Conservation (phyloP, 148 eudicot genomes). For the Heliamphora exappendiculata region DNA sequence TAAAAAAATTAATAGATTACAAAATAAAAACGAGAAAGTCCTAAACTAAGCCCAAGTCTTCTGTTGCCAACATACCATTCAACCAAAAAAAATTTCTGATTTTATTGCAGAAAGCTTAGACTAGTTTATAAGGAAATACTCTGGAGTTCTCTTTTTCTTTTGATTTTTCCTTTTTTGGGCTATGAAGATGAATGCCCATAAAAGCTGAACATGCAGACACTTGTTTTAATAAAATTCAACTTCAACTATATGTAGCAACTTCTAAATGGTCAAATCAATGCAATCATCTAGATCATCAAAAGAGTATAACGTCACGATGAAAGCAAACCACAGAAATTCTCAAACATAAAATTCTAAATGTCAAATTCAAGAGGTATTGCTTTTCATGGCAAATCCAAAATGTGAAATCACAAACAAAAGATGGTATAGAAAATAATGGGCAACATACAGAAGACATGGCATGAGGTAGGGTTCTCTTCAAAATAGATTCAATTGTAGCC, state of each 20-base stretch:
- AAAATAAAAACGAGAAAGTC: not conserved
- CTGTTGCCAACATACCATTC: not conserved
- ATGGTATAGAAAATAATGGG: not conserved
- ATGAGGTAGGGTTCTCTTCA: slow-evolving; percentile 95
- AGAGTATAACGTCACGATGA: not conserved
- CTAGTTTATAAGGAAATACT: not conserved
- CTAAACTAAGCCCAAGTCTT: not conserved
- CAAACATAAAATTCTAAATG: not conserved
- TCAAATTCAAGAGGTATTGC: not conserved
- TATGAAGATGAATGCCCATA: not conserved
- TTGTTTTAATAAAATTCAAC: not conserved
- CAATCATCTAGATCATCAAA: not conserved
- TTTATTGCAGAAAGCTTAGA: not conserved
- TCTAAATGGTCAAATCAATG: slow-evolving; percentile 1
- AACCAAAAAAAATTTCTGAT: not conserved
- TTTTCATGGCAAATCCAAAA: not conserved
- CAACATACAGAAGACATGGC: slow-evolving; percentile 76
- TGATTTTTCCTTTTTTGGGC: not conserved
- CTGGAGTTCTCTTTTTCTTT: not conserved
- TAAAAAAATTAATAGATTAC: no score
- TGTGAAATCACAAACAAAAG: not conserved
- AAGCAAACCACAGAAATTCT: not conserved
- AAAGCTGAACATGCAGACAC: no score
- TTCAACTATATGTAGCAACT: not conserved
- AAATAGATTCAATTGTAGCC: slow-evolving; percentile 74